Percentiles rank a stretch among this genome's conserved stretches.
Conservation (phyloP, 345 rosid genomes). For the Schrenkiella parvula region DNA sequence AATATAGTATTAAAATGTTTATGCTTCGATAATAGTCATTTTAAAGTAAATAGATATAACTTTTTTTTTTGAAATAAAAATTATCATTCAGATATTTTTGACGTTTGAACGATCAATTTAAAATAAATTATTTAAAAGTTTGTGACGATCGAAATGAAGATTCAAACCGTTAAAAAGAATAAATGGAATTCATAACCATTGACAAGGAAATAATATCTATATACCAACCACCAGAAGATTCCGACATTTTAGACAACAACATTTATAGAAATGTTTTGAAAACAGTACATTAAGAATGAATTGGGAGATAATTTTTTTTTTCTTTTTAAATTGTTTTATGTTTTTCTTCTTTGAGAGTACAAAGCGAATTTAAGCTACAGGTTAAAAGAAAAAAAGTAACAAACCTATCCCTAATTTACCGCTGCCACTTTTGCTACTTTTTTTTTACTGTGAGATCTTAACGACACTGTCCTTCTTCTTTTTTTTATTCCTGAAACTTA, state of each 20-base stretch:
- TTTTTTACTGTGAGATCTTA: constrained; percentile 6
- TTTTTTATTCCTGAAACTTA: constrained; percentile 18
- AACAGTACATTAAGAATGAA: constrained; percentile 2
- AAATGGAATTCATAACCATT: not conserved
- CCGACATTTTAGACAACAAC: constrained; percentile 22
- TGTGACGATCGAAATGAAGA: too few relatives aligned
- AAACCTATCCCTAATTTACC: constrained; percentile 20
- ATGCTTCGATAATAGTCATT: not conserved
- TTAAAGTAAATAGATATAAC: not conserved
- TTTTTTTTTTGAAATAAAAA: too few relatives aligned
- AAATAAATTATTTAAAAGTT: too few relatives aligned
- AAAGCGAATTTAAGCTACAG: not conserved
- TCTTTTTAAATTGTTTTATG: not conserved
- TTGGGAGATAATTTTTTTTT: not conserved
- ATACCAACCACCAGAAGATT: constrained; percentile 1
- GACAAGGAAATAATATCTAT: not conserved
- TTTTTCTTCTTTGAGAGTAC: not conserved
- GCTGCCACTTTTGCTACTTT: not conserved
- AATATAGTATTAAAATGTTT: too few relatives aligned
- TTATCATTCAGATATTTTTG: too few relatives aligned
- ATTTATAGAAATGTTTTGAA: constrained; percentile 27
- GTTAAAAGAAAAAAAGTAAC: constrained; percentile 11
- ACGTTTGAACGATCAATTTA: not conserved
- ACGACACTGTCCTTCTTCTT: constrained; percentile 23
- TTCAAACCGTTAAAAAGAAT: too few relatives aligned